Conservation (phyloP, 2,329 filamentous ascomycete genomes). For the Nannizzia gypsea region DNA sequence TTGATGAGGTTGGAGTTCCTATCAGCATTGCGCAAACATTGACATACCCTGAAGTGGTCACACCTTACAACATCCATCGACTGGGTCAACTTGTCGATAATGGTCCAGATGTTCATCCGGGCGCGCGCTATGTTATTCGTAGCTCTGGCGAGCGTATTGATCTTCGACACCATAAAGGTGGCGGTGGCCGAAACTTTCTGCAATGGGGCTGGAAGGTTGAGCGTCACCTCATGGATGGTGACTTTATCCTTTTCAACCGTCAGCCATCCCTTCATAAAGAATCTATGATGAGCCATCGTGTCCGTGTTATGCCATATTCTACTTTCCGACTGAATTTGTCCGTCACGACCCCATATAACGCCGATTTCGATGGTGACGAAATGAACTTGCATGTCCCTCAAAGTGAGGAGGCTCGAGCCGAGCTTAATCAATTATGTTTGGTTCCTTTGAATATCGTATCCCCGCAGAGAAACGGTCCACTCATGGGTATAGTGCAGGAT, state of each 20-base stretch:
- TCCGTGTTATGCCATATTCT: constrained; percentile 96
- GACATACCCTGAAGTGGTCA: constrained; percentile 95
- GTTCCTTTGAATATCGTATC: constrained; percentile 99
- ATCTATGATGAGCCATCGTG: constrained; percentile 99
- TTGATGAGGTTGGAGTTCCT: constrained; percentile 95
- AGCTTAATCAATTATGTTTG: constrained; percentile 88
- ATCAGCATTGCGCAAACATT: constrained; percentile 83
- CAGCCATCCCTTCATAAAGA: constrained; percentile 98
- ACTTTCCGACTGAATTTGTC: constrained; percentile 96
- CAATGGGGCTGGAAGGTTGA: constrained; percentile 99
- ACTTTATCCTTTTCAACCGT: constrained; percentile 99
- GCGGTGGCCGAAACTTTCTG: constrained; percentile 63
- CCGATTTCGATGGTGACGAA: constrained; percentile 98
- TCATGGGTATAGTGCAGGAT: constrained; percentile 99
- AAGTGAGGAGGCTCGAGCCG: constrained; percentile 88
- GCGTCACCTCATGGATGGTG: constrained; percentile 86
- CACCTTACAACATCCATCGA: constrained; percentile 92
- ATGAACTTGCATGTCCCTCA: constrained; percentile 99
- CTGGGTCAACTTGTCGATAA: constrained; percentile 82
- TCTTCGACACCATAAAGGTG: constrained; percentile 80
- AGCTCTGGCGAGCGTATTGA: constrained; percentile 91
- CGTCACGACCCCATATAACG: constrained; percentile 97
- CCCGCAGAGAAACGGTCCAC: constrained; percentile 85
- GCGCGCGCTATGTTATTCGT: constrained; percentile 91
- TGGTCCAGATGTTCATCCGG: constrained; percentile 87